Percentiles rank a stretch among this genome's conserved stretches.
Conservation (phyloP, 306 rosid species). For the Quercus mongolica region DNA sequence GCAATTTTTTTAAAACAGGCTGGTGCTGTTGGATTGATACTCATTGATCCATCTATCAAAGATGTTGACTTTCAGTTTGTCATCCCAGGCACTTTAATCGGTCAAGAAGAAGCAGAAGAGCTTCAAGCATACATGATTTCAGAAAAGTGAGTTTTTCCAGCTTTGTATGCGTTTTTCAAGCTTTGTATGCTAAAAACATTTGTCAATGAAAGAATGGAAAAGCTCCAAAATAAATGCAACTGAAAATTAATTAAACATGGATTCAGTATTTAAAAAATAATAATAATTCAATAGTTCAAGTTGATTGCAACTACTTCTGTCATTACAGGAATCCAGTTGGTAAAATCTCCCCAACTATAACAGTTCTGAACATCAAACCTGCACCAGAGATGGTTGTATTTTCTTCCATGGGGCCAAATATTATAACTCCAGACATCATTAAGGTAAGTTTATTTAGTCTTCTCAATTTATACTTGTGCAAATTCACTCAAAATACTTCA, state of each 20-base stretch:
- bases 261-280: neutral
- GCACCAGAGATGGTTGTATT: slow-evolving; percentile 66
- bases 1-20: slow-evolving; percentile 38
- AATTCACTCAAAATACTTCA: neutral
- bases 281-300: neutral
- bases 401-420: slow-evolving; percentile 68
- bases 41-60: slow-evolving; percentile 53
- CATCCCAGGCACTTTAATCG: slow-evolving; percentile 59
- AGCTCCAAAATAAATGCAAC: neutral
- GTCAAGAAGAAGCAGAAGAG: slow-evolving; percentile 51
- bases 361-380: slow-evolving; percentile 41
- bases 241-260: neutral
- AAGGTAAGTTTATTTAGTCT: slow-evolving; percentile 37
- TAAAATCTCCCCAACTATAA: slow-evolving; percentile 41
- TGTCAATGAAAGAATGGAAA: neutral
- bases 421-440: slow-evolving; percentile 58
- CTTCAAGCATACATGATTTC: slow-evolving; percentile 55
- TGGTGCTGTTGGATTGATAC: slow-evolving; percentile 74
- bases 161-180: slow-evolving; percentile 20
- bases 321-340: slow-evolving; percentile 53
- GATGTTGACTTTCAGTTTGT: slow-evolving; percentile 56
- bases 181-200: neutral
- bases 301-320: slow-evolving; percentile 12
- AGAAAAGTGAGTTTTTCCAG: slow-evolving; percentile 47
- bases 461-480: neutral